Conservation (phyloP, 768 basidiomycete genomes). For the Boletus rex-veris region DNA sequence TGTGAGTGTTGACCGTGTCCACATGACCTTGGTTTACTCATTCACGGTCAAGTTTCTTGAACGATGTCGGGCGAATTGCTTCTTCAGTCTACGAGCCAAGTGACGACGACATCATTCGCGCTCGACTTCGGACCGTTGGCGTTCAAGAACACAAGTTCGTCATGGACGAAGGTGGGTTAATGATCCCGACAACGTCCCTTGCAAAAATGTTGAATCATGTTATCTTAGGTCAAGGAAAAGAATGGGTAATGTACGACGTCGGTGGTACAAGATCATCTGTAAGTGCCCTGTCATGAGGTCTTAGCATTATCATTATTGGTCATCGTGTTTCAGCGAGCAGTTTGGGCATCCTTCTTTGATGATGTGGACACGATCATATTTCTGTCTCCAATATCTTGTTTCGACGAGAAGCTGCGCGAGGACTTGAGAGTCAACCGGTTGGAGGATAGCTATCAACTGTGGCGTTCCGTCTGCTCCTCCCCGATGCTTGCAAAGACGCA, state of each 20-base stretch:
- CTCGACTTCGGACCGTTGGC: slow-evolving; percentile 73
- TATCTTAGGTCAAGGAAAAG: slow-evolving; percentile 52
- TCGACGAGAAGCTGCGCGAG: slow-evolving; percentile 76
- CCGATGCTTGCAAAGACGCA: slow-evolving; percentile 60
- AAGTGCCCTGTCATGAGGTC: slow-evolving; percentile 12
- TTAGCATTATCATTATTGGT: slow-evolving; percentile 3
- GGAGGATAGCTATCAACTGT: slow-evolving; percentile 73
- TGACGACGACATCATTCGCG: slow-evolving; percentile 75
- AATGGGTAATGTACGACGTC: slow-evolving; percentile 82
- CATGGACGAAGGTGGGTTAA: slow-evolving; percentile 56
- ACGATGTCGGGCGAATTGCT: slow-evolving; percentile 66
- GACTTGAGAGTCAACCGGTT: slow-evolving; percentile 66
- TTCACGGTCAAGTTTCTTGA: slow-evolving; percentile 52
- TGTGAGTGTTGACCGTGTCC: slow-evolving; percentile 45
- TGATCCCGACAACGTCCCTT: not conserved
- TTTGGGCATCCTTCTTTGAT: slow-evolving; percentile 81
- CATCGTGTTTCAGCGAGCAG: slow-evolving; percentile 48
- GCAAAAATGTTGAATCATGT: not conserved
- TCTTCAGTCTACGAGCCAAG: slow-evolving; percentile 60
- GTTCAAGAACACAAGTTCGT: slow-evolving; percentile 71
- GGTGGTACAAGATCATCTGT: slow-evolving; percentile 72
- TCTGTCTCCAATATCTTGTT: slow-evolving; percentile 69
- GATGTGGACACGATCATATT: slow-evolving; percentile 85
- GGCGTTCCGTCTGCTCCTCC: slow-evolving; percentile 70
- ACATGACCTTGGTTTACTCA: slow-evolving; percentile 7